phyloP scores from a whole-genome alignment of 2,329 filamentous ascomycete genomes.

The Aspergillus neoniger region DNA sequence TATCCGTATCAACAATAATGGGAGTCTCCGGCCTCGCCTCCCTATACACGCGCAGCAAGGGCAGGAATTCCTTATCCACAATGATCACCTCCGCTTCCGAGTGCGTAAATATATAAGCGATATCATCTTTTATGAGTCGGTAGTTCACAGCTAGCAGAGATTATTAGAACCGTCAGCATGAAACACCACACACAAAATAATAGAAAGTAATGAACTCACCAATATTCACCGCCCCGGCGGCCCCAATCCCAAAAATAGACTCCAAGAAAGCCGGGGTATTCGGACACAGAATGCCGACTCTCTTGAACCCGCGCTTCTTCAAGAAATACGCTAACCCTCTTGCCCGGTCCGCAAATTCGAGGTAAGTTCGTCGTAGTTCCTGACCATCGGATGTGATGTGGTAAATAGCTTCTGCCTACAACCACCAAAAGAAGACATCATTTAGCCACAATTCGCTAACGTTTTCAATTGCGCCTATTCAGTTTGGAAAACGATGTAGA shows the following conservation, averaged over 20 bases:
- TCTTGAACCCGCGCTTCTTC: conserved; percentile 68
- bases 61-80: conserved; percentile 77
- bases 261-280: conserved; percentile 97
- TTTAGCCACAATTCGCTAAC: neutral
- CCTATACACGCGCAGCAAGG: conserved; percentile 68
- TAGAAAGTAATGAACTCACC: conserved; percentile 38
- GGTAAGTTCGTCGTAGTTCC: conserved; percentile 74
- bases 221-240: conserved; percentile 76
- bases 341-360: conserved; percentile 80
- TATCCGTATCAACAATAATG: conserved; percentile 81
- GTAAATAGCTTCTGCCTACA: conserved; percentile 75
- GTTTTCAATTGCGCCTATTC: no score
- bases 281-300: conserved; percentile 82
- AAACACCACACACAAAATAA: neutral
- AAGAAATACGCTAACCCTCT: conserved; percentile 87
- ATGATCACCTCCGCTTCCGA: conserved; percentile 85
- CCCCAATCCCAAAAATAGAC: conserved; percentile 81
- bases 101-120: conserved; percentile 87
- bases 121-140: conserved; percentile 77
- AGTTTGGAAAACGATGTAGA: neutral
- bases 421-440: neutral
- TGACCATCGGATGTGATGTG: conserved; percentile 79
- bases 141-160: conserved; percentile 64
- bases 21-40: conserved; percentile 63
- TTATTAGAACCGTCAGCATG: no score